These are phyloP conservation scores for Coprinellus aureogranulatus DNA, from an alignment of 768 basidiomycete species.

Conservation along the genomic window DNA sequence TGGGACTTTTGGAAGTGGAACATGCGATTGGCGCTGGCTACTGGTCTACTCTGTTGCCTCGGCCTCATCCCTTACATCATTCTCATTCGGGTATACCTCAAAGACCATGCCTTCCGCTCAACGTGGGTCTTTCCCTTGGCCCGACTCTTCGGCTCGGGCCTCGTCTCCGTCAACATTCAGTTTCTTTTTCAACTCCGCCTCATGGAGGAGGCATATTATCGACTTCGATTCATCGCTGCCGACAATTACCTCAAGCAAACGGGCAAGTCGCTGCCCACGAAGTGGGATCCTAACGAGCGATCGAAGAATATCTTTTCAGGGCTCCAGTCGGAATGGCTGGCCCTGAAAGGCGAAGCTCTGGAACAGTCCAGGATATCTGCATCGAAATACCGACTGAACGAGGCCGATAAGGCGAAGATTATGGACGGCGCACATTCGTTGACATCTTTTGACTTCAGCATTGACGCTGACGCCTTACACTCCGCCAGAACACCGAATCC, in stretches of 20 bases:
- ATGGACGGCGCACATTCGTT: no score
- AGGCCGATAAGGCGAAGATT: no score
- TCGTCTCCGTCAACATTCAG: neutral
- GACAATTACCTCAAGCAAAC: neutral
- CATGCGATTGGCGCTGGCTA: neutral
- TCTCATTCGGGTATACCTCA: neutral
- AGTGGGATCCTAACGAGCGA: neutral
- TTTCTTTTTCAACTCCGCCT: constrained; percentile 1
- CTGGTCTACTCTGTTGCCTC: neutral
- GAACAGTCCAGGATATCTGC: neutral
- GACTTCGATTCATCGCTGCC: neutral
- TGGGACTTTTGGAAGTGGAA: neutral
- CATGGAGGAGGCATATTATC: neutral
- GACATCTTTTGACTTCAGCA: no score
- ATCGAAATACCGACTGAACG: neutral
- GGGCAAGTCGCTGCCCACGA: neutral
- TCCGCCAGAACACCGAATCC: no score
- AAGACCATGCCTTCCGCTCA: neutral
- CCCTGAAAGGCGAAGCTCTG: neutral
- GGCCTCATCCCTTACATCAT: neutral
- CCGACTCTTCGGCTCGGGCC: neutral
- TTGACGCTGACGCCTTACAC: no score
- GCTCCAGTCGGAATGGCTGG: neutral
- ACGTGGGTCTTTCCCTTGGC: constrained; percentile 1
- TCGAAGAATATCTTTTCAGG: neutral